Conservation (phyloP, 192 early-diverging fungal species). For the Linderina pennispora region DNA sequence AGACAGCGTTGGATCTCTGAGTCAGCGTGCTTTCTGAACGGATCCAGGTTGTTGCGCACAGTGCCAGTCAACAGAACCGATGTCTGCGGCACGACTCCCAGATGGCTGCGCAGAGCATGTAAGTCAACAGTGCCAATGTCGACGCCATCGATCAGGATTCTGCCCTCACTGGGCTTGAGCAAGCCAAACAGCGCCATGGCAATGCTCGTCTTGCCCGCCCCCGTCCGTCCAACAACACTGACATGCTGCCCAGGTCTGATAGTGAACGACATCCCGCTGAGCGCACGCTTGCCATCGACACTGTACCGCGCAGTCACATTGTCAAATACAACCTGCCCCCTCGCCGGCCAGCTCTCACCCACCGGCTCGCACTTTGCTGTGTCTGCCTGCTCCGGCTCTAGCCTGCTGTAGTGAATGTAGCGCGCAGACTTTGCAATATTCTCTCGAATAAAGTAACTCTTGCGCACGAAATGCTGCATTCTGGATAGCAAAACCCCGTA, state of each 20-base stretch:
- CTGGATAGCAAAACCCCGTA: too few species aligned
- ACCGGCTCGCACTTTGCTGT: neutral
- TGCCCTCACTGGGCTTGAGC: conserved; percentile 32
- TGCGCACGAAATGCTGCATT: conserved; percentile 31
- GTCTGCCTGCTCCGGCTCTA: neutral
- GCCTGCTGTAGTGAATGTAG: conserved; percentile 5
- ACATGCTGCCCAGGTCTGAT: conserved; percentile 63
- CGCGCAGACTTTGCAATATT: conserved; percentile 4
- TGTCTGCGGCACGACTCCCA: conserved; percentile 90
- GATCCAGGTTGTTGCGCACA: conserved; percentile 84
- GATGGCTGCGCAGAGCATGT: conserved; percentile 53
- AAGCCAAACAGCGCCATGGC: conserved; percentile 65
- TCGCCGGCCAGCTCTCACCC: conserved; percentile 44
- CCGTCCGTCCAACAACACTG: conserved; percentile 83
- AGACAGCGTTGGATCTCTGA: conserved; percentile 64
- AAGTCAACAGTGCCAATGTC: conserved; percentile 63
- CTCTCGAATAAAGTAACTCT: conserved; percentile 14
- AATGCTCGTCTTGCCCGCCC: conserved; percentile 67
- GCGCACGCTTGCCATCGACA: conserved; percentile 26
- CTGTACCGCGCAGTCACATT: conserved; percentile 57
- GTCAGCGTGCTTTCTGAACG: conserved; percentile 54
- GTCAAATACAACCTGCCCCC: conserved; percentile 52
- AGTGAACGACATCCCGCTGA: conserved; percentile 54
- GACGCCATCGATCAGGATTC: conserved; percentile 67
- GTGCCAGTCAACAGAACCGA: conserved; percentile 65